Evolutionary conservation across 2,329 filamentous ascomycete genomes (phyloP), one percentile per base, ranked within the genome.

Genomic region (Ophiostoma sp.): DNA sequence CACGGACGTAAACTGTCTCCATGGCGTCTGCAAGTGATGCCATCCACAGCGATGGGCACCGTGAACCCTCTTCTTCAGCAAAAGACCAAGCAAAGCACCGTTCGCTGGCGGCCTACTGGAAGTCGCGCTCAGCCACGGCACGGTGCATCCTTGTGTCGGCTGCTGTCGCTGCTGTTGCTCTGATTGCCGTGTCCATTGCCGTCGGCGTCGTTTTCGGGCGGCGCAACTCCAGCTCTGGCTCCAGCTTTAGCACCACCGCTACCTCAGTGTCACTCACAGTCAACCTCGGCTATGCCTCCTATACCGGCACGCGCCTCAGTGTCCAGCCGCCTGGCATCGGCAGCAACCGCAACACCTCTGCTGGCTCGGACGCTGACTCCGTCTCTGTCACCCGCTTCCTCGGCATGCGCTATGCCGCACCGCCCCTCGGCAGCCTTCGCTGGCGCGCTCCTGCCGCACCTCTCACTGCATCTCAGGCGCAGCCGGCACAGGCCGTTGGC

Each of bases 321-420:
- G n/a, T 55, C 18, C 18, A n/a, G 49, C 49, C 49, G 2, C 49
- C 49, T 4, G 49, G 49, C 6, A 9, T 55, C 49, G 49, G 49
- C 18, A 36, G 27, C 18, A 55, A 55, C 49, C 49, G 49, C 49
- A 55, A 18, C 49, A 55, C 49, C 49, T 11, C 49, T 14, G 11
- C n/a, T 18, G 27, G 2, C 49, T 27, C 27, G 27, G 27, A 27
- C 27, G 27, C 27, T 27, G n/a, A 55, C 5, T 27, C 67, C 6
- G 27, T 64, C 14, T 65, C 42, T 71, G 75, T 77, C 42, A 78
- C 79, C 68, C 74, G 72, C 47, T 81, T 81, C 72, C 77, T 76
- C 67, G 81, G 81, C 69, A 79, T 81, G 66, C 78, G 78, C 0
- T 82, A 78, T 71, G 80, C 78, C 2, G 79, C 79, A 9, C 78